Conservation (phyloP, 352 stramenopile species). For the Phytophthora aleatoria region DNA sequence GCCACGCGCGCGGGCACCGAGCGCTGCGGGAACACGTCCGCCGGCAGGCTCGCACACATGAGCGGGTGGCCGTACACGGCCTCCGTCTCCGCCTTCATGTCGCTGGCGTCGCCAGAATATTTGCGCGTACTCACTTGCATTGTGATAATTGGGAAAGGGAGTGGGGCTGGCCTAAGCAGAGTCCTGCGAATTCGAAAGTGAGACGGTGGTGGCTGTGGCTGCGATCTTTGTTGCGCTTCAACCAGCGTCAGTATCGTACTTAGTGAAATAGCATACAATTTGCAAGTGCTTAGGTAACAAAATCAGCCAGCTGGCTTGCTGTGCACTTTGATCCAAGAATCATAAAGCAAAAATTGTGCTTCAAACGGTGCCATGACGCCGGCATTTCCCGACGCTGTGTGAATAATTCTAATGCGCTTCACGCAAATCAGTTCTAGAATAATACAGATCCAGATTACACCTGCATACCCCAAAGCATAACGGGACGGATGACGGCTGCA, state of each 20-base stretch:
- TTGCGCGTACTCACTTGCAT: constrained; percentile 56
- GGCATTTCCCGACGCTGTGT: too few species aligned
- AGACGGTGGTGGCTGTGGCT: constrained; percentile 1
- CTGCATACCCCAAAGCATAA: not conserved
- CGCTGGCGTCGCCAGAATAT: constrained; percentile 32
- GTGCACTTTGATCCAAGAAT: constrained; percentile 18
- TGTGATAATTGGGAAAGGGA: not conserved
- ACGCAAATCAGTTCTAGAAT: constrained; percentile 8
- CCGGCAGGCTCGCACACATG: constrained; percentile 71
- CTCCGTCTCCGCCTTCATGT: constrained; percentile 47
- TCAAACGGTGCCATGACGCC: not conserved
- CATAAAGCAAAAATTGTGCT: not conserved
- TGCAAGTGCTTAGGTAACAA: constrained; percentile 3
- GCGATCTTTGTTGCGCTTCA: constrained; percentile 32
- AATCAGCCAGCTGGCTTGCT: not conserved
- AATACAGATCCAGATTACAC: not conserved
- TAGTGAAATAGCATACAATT: constrained; percentile 15
- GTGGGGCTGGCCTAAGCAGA: constrained; percentile 5
- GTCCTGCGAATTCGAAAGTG: constrained; percentile 36
- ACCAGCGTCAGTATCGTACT: constrained; percentile 17
- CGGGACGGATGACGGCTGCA: constrained; percentile 7
- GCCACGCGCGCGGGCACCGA: constrained; percentile 81
- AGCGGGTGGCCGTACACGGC: constrained; percentile 85
- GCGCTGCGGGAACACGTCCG: constrained; percentile 61
- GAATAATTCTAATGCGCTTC: too few species aligned